Percentiles rank a stretch among this genome's conserved stretches.
phyloP scores from a whole-genome alignment of 306 rosid genomes.

The Citrullus mucosospermus region DNA sequence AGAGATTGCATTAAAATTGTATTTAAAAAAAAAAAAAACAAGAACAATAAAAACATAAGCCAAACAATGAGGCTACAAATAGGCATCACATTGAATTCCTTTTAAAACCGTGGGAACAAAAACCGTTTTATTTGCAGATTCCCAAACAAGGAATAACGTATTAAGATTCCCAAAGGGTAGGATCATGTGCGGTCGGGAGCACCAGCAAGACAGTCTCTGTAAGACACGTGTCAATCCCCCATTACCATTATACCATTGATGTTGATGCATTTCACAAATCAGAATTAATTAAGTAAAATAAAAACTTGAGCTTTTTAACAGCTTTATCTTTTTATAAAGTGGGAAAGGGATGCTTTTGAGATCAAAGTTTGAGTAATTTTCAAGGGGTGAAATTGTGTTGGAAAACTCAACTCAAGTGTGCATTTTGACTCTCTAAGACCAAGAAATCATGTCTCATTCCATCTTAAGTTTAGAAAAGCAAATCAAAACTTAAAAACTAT shows the following conservation, averaged over 20 bases:
- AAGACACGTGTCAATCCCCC: background rate
- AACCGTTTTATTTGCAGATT: background rate
- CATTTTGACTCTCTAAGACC: constrained; percentile 1
- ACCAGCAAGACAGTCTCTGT: background rate
- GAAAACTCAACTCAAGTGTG: constrained; percentile 8
- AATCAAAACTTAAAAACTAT: background rate
- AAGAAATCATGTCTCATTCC: background rate
- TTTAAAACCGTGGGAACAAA: background rate
- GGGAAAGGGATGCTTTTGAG: background rate
- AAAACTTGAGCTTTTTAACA: background rate
- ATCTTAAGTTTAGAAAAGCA: background rate
- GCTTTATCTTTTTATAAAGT: constrained; percentile 6
- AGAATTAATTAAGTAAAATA: background rate
- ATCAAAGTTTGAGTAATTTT: background rate
- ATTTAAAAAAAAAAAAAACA: background rate
- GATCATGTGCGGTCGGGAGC: background rate
- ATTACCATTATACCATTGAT: background rate
- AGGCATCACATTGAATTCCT: background rate
- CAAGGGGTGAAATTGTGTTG: background rate
- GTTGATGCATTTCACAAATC: background rate
- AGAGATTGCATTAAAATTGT: too few relatives aligned
- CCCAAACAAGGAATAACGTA: background rate
- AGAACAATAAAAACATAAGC: background rate
- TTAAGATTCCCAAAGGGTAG: background rate
- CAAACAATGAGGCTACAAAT: background rate